Base-by-base conservation (phyloP, 108 stramenopile genomes). In the Seminavis robusta region DNA sequence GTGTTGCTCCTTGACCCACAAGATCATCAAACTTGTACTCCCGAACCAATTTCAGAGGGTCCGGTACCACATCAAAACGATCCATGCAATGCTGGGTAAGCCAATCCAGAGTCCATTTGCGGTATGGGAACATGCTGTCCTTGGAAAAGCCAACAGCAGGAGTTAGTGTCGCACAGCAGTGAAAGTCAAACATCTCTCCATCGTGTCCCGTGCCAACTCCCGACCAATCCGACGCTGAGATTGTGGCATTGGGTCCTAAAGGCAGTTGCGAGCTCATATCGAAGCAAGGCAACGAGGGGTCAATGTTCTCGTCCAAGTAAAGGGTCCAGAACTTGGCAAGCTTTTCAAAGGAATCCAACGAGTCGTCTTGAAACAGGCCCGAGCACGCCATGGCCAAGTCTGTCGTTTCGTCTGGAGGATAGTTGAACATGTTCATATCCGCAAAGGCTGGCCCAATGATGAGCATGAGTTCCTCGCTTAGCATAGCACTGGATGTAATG, bases 371-470 rank as follows among this genome's bases (percentile, higher is more conserved):
- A n/a, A n/a, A n/a, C n/a, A n/a, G n/a, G n/a, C n/a, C n/a, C n/a
- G n/a, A n/a, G n/a, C 92, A 94, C 0, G 83, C 74, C 42, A 74
- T 55, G 50, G 57, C 67, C 17, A 90, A 34, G 4, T 56, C 33
- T 11, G 79, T 78, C 9, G 62, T 55, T 6, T 79, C 67, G 20
- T 66, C 65, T 6, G 92, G 92, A 24, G 92, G 92, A 54, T 94
- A 94, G 39, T 71, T 57, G 15, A 61, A 84, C 88, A 90, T 90
- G 72, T 94, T 87, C 48, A 71, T 71, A 57, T 88, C 83, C 8
- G 92, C 92, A 66, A 89, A 94, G 5, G 86, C 74, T 47, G 88
- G 90, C 27, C 76, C 85, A 10, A 90, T 73, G 9, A 89, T 69
- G 84, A 85, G 87, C 74, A 84, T 74, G 1, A 94, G 33, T 57